phyloP scores from a whole-genome alignment of 306 rosid genomes.

The Betula pendula region DNA sequence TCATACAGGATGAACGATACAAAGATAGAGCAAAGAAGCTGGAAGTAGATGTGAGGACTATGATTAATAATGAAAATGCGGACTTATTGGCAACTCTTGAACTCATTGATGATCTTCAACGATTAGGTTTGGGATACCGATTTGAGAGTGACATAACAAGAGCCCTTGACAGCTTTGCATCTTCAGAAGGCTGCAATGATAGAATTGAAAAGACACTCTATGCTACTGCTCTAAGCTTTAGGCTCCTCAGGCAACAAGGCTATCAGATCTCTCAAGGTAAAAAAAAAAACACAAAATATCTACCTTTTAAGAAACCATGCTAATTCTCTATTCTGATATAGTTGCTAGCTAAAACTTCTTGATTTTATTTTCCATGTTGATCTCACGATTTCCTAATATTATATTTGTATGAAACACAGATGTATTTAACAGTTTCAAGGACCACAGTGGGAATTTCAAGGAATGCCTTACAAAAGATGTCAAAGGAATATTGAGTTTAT shows the following conservation, averaged over 20 bases:
- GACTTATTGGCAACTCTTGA: slow-evolving; percentile 23
- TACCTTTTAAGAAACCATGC: too few relatives aligned
- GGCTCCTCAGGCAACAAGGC: slow-evolving; percentile 52
- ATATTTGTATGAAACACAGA: slow-evolving; percentile 25
- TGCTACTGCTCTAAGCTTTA: slow-evolving; percentile 41
- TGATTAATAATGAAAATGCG: slow-evolving; percentile 29
- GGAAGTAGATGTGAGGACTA: slow-evolving; percentile 34
- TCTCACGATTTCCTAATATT: too few relatives aligned
- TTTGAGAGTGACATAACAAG: slow-evolving; percentile 40
- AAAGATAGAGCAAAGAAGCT: slow-evolving; percentile 13
- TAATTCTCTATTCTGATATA: too few relatives aligned
- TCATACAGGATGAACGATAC: slow-evolving; percentile 14
- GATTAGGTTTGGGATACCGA: slow-evolving; percentile 35
- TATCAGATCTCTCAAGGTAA: slow-evolving; percentile 41
- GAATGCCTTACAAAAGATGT: slow-evolving; percentile 22
- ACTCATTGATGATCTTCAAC: slow-evolving; percentile 34
- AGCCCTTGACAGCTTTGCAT: slow-evolving; percentile 23
- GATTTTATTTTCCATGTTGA: not conserved
- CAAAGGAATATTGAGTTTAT: slow-evolving; percentile 53
- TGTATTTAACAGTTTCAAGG: slow-evolving; percentile 43
- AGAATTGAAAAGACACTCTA: slow-evolving; percentile 8
- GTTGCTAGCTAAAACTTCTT: not conserved
- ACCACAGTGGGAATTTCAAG: slow-evolving; percentile 25
- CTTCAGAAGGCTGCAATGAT: not conserved
- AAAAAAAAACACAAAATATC: not conserved